A percentile compares a stretch with the other conserved stretches of the same genome.
phyloP scores from a whole-genome alignment of 495 filamentous ascomycete species.

The Ascodesmis nigricans region DNA sequence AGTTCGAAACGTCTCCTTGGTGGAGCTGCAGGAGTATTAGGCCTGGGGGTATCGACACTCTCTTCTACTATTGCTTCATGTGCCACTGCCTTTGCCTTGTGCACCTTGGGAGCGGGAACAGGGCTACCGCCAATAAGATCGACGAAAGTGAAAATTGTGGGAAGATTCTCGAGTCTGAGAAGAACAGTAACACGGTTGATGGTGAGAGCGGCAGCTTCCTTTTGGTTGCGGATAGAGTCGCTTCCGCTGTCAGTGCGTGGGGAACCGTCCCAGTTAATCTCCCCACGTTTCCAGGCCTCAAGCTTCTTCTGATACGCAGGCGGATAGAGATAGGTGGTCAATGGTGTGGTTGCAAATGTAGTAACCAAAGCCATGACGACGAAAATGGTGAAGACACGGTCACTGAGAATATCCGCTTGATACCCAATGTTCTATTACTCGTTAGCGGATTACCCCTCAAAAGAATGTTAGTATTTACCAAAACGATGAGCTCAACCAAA shows the following conservation, averaged over 20 bases:
- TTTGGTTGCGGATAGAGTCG: conserved; percentile 23
- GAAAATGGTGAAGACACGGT: conserved; percentile 86
- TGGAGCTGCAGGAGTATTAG: conserved; percentile 8
- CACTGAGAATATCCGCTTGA: conserved; percentile 71
- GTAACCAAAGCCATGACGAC: conserved; percentile 86
- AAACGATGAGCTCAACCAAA: conserved; percentile 79
- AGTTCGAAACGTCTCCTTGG: conserved; percentile 43
- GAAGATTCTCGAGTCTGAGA: conserved; percentile 75
- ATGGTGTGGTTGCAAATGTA: conserved; percentile 73
- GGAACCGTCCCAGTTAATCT: conserved; percentile 83
- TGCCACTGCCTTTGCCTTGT: conserved; percentile 25
- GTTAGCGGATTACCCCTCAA: conserved; percentile 15
- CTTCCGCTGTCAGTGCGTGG: conserved; percentile 24
- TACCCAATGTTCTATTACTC: conserved; percentile 64
- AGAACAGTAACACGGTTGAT: conserved; percentile 36
- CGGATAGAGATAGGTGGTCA: conserved; percentile 60
- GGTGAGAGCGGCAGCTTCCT: conserved; percentile 22
- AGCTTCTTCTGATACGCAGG: conserved; percentile 80
- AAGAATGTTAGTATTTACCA: conserved; percentile 34
- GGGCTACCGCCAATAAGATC: conserved; percentile 42
- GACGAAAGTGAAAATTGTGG: conserved; percentile 66
- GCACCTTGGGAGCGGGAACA: conserved; percentile 25
- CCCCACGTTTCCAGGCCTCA: conserved; percentile 70
- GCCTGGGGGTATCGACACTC: conserved; percentile 7
- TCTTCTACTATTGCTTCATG: conserved; percentile 15